Conservation (phyloP, 169 alveolate species). For the Plasmodium yoelii region DNA sequence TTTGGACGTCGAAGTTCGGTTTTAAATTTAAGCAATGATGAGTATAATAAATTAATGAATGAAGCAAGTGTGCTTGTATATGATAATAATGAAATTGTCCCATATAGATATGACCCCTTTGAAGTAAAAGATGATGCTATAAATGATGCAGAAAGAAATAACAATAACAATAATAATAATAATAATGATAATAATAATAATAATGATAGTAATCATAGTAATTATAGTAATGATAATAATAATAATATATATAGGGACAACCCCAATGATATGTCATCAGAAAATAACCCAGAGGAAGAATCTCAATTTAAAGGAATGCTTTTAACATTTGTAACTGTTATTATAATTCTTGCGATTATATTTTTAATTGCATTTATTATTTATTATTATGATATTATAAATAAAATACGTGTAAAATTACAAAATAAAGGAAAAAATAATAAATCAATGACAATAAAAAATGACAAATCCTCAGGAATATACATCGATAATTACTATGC, state of each 20-base stretch:
- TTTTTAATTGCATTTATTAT: constrained; percentile 10
- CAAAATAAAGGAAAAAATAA: constrained; percentile 22
- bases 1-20: constrained; percentile 9
- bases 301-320: constrained; percentile 5
- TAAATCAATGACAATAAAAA: constrained; percentile 35
- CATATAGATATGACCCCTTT: constrained; percentile 35
- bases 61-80: constrained; percentile 33
- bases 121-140: constrained; percentile 31
- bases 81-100: constrained; percentile 10
- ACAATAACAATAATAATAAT: not conserved
- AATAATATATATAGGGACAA: not conserved
- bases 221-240: not conserved
- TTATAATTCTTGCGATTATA: constrained; percentile 15
- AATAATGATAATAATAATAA: not conserved
- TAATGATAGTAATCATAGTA: not conserved
- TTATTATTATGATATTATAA: constrained; percentile 54
- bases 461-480: constrained; percentile 23
- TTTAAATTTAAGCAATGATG: constrained; percentile 23
- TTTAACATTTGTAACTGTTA: constrained; percentile 22
- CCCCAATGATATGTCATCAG: not conserved
- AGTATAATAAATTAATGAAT: constrained; percentile 13
- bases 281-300: constrained; percentile 4
- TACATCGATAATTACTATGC: constrained; percentile 12
- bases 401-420: constrained; percentile 20
- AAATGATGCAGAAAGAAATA: not conserved